phyloP scores from a whole-genome alignment of 148 eudicot species.

The Rhododendron simsii region DNA sequence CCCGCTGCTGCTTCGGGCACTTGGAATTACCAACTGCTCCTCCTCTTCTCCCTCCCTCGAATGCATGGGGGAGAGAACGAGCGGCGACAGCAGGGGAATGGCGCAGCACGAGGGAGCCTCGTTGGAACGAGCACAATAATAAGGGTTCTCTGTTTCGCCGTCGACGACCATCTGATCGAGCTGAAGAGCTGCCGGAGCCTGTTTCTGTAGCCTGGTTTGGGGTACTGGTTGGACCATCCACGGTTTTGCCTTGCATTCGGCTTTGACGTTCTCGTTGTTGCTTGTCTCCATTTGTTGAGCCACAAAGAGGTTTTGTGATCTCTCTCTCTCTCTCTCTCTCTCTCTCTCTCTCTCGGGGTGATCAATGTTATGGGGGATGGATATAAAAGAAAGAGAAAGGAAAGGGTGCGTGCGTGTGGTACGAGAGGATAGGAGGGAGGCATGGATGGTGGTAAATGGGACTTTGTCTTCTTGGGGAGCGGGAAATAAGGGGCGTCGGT shows the following conservation, averaged over 20 bases:
- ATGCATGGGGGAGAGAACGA: neutral
- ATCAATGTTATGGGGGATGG: neutral
- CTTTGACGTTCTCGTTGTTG: neutral
- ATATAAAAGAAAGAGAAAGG: neutral
- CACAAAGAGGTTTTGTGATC: neutral
- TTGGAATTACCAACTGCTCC: neutral
- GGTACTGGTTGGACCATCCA: neutral
- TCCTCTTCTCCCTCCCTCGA: neutral
- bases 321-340: neutral
- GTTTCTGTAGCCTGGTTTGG: conserved; percentile 18
- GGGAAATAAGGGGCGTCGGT: conserved; percentile 11
- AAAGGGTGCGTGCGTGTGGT: neutral
- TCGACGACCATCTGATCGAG: conserved; percentile 6
- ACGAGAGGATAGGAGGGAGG: neutral
- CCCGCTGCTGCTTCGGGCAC: neutral
- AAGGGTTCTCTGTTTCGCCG: neutral
- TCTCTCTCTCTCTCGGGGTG: neutral
- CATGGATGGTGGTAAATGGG: neutral
- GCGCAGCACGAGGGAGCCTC: neutral
- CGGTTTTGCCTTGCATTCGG: neutral
- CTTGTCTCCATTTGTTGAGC: conserved; percentile 3
- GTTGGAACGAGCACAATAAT: neutral
- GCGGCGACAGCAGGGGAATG: conserved; percentile 17
- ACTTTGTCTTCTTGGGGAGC: conserved; percentile 12
- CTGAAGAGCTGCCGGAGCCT: conserved; percentile 9